Evolutionary conservation across 768 basidiomycete genomes (phyloP).

Genomic region (Termitomyces sp.): DNA sequence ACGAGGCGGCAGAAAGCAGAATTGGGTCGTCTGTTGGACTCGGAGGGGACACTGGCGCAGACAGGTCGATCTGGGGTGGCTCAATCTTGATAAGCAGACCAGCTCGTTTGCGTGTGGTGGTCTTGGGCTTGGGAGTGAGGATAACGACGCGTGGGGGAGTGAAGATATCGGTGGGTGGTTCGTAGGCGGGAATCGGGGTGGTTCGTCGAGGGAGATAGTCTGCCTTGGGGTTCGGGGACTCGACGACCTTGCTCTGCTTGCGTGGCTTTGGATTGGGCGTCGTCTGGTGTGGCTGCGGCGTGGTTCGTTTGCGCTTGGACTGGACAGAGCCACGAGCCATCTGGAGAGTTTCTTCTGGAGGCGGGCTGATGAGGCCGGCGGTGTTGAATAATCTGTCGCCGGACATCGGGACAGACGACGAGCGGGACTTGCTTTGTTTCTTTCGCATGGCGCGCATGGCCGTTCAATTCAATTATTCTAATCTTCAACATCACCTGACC

Average conservation of each 20-base stretch:
- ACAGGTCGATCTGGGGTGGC: slow-evolving; percentile 59
- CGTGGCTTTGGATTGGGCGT: slow-evolving; percentile 65
- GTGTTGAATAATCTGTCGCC: slow-evolving; percentile 17
- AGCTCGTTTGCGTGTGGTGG: slow-evolving; percentile 15
- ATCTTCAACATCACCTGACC: slow-evolving; percentile 5
- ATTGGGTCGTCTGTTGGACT: slow-evolving; percentile 78
- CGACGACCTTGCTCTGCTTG: slow-evolving; percentile 49
- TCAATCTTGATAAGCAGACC: slow-evolving; percentile 53
- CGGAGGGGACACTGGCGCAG: slow-evolving; percentile 57
- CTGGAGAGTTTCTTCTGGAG: slow-evolving; percentile 53
- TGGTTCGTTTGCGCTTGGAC: slow-evolving; percentile 38
- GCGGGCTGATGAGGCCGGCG: slow-evolving; percentile 46
- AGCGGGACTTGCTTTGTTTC: too few species aligned
- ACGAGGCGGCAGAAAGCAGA: slow-evolving; percentile 46
- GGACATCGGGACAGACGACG: slow-evolving; percentile 14
- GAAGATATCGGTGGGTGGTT: slow-evolving; percentile 65
- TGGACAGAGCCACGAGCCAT: slow-evolving; percentile 21
- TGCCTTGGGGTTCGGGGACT: slow-evolving; percentile 47
- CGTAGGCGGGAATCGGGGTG: slow-evolving; percentile 60
- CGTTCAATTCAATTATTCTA: background rate
- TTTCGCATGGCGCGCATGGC: too few species aligned
- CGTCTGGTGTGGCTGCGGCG: slow-evolving; percentile 28
- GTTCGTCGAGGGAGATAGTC: slow-evolving; percentile 40
- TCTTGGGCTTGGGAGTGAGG: slow-evolving; percentile 36
- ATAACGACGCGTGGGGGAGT: slow-evolving; percentile 67